These are phyloP conservation scores for Sechiopsis laciniata DNA, from an alignment of 306 rosid species.

Conservation along the genomic window DNA sequence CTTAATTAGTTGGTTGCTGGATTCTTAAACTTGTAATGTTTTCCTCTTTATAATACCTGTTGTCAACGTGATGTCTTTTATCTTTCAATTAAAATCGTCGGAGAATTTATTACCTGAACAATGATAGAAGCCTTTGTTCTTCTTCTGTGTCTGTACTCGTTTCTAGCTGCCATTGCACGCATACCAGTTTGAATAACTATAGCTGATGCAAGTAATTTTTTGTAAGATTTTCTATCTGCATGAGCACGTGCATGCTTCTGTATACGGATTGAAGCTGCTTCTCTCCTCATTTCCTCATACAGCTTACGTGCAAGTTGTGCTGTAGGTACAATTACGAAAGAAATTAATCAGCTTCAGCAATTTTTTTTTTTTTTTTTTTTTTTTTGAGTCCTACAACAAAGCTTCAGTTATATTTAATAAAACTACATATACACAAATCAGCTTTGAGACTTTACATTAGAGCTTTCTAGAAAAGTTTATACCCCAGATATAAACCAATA, in stretches of 20 bases:
- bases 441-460: not conserved
- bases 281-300: constrained; percentile 59
- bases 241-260: constrained; percentile 65
- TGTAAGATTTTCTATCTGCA: constrained; percentile 46
- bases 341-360: not conserved
- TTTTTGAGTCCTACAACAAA: no score
- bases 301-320: constrained; percentile 61
- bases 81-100: not conserved
- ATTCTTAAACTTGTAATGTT: not conserved
- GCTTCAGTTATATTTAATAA: not conserved
- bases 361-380: no score
- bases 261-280: constrained; percentile 69
- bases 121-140: constrained; percentile 65
- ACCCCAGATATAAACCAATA: not conserved
- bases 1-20: not conserved
- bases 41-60: not conserved
- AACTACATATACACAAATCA: not conserved
- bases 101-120: constrained; percentile 51
- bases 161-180: constrained; percentile 75
- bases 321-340: constrained; percentile 25
- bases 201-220: constrained; percentile 49
- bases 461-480: not conserved
- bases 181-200: constrained; percentile 65
- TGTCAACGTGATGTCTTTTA: not conserved
- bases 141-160: constrained; percentile 55